phyloP scores from a whole-genome alignment of 1,284 basidiomycete genomes.

The Tilletia setariae region DNA sequence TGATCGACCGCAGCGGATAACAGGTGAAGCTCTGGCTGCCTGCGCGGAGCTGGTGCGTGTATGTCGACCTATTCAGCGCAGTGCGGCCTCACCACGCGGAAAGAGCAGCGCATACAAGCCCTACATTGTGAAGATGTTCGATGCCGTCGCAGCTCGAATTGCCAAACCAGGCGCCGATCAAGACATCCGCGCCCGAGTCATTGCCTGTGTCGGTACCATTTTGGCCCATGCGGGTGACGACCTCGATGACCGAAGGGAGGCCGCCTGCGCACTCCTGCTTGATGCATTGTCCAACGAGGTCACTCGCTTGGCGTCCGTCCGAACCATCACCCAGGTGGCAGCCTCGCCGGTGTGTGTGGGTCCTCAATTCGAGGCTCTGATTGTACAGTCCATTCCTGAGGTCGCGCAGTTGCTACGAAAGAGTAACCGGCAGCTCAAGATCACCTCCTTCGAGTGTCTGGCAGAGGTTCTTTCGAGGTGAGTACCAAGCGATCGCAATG shows the following conservation, averaged over 20 bases:
- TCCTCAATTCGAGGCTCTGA: constrained; percentile 15
- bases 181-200: constrained; percentile 78
- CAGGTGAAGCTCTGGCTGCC: constrained; percentile 63
- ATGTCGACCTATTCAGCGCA: neutral
- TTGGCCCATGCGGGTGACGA: constrained; percentile 80
- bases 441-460: constrained; percentile 75
- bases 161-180: constrained; percentile 80
- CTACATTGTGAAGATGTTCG: constrained; percentile 61
- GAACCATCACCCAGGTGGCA: constrained; percentile 57
- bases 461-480: constrained; percentile 70
- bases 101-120: constrained; percentile 27
- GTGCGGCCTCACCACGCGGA: neutral
- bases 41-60: constrained; percentile 57
- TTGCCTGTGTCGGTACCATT: constrained; percentile 77
- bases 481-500: neutral
- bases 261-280: constrained; percentile 67
- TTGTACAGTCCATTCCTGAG: constrained; percentile 60
- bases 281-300: constrained; percentile 67
- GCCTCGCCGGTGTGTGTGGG: constrained; percentile 4
- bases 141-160: constrained; percentile 69
- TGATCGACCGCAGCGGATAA: constrained; percentile 57
- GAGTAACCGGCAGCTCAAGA: constrained; percentile 73
- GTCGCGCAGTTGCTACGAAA: constrained; percentile 73
- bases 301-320: constrained; percentile 57
- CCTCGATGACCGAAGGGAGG: constrained; percentile 54